phyloP scores from a whole-genome alignment of 345 rosid species.

The Turnera subulata region DNA sequence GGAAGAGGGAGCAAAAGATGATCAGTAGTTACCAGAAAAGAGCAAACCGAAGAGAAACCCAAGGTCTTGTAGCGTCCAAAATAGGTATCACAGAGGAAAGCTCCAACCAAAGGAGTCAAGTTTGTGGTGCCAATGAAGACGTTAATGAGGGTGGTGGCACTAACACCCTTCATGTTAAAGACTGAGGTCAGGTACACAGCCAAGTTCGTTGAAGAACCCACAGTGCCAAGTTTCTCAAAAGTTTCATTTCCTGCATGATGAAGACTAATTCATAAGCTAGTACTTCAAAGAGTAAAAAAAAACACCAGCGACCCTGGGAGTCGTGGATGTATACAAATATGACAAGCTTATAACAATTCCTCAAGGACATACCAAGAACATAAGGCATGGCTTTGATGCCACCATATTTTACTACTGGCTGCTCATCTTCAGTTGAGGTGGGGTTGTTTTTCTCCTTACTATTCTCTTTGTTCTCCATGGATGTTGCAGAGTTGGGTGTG shows the following conservation, averaged over 20 bases:
- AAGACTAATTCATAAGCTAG: not conserved
- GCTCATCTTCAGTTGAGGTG: not conserved
- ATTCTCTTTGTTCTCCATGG: conserved; percentile 10
- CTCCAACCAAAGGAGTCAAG: conserved; percentile 36
- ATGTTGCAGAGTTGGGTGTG: not conserved
- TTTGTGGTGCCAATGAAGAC: conserved; percentile 31
- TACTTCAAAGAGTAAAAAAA: no score
- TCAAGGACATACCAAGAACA: conserved; percentile 7
- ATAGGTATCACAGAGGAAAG: conserved; percentile 33
- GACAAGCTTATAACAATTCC: no score
- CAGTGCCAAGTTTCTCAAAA: conserved; percentile 39
- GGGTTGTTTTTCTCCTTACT: not conserved
- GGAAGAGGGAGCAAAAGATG: no score
- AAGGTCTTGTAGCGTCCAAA: conserved; percentile 32
- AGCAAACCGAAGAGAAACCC: conserved; percentile 30
- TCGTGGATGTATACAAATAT: no score
- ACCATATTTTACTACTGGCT: conserved; percentile 13
- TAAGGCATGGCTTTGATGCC: conserved; percentile 26
- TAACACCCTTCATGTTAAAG: conserved; percentile 36
- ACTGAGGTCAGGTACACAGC: conserved; percentile 32
- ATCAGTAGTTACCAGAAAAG: conserved; percentile 19
- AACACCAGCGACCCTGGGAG: no score
- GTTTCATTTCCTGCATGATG: conserved; percentile 34
- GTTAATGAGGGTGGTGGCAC: conserved; percentile 26
- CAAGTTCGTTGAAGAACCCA: conserved; percentile 33